phyloP scores from a whole-genome alignment of 2,329 filamentous ascomycete species.

The Clarireedia sp. region DNA sequence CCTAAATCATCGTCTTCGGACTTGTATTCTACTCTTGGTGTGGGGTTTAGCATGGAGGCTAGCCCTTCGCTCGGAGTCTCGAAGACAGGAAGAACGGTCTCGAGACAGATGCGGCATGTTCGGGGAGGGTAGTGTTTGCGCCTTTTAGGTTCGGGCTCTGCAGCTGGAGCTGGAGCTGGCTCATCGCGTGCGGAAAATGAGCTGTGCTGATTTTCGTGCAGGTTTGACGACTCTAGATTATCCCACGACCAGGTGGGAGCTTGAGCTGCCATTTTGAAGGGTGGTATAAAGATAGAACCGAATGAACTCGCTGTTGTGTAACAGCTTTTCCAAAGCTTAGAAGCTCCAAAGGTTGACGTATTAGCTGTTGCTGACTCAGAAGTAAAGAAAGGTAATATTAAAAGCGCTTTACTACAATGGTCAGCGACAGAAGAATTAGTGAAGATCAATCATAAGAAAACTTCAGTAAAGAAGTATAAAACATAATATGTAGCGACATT shows the following conservation, averaged over 20 bases:
- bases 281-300: background rate
- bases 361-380: background rate
- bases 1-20: constrained; percentile 68
- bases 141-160: constrained; percentile 21
- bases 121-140: constrained; percentile 57
- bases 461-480: constrained; percentile 15
- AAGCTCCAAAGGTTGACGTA: background rate
- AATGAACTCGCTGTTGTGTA: background rate
- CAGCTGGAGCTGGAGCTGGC: background rate
- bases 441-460: constrained; percentile 7
- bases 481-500: constrained; percentile 15
- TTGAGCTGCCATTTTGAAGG: background rate
- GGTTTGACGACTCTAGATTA: background rate
- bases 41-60: constrained; percentile 47
- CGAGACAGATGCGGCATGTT: constrained; percentile 85
- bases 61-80: constrained; percentile 44
- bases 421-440: background rate
- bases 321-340: background rate
- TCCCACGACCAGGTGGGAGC: constrained; percentile 3
- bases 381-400: background rate
- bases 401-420: background rate
- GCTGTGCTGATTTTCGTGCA: background rate
- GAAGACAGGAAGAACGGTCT: constrained; percentile 55
- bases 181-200: background rate
- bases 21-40: constrained; percentile 57